A percentile compares a stretch with the other conserved stretches of the same genome.
These are phyloP conservation scores for Baudoinia panamericana DNA, from an alignment of 495 filamentous ascomycete species.

Conservation along the genomic window DNA sequence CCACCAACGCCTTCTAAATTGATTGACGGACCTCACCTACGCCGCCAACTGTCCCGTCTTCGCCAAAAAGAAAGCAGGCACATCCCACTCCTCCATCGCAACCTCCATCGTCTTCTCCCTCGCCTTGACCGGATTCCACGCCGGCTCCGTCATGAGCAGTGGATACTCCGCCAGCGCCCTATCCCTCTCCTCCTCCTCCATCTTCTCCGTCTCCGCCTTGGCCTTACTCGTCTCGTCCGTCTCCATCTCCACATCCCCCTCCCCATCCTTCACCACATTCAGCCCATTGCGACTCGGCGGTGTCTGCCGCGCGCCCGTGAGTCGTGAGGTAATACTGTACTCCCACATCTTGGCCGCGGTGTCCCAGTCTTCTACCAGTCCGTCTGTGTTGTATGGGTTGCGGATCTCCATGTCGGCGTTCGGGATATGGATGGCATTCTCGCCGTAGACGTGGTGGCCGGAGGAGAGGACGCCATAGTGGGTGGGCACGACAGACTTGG, in stretches of 20 bases:
- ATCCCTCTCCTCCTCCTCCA: slow-evolving; percentile 53
- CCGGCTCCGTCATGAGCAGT: slow-evolving; percentile 83
- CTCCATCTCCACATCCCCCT: slow-evolving; percentile 38
- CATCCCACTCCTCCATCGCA: slow-evolving; percentile 89
- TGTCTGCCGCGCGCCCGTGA: slow-evolving; percentile 50
- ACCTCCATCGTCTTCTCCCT: slow-evolving; percentile 88
- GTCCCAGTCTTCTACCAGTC: slow-evolving; percentile 93
- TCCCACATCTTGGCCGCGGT: slow-evolving; percentile 82
- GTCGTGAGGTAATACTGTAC: slow-evolving; percentile 64
- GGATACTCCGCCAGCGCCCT: slow-evolving; percentile 78
- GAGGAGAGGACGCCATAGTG: slow-evolving; percentile 59
- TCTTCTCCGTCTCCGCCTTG: slow-evolving; percentile 51
- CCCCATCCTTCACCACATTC: slow-evolving; percentile 36
- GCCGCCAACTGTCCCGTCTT: slow-evolving; percentile 51
- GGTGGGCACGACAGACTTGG: slow-evolving; percentile 82
- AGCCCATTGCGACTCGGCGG: slow-evolving; percentile 60
- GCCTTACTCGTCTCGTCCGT: too few relatives aligned
- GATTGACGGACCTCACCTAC: slow-evolving; percentile 34
- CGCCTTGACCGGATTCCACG: slow-evolving; percentile 78
- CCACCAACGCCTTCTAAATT: not conserved
- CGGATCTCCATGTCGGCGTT: slow-evolving; percentile 62
- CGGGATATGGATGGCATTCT: slow-evolving; percentile 70
- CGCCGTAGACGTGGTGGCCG: slow-evolving; percentile 60
- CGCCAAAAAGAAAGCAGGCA: slow-evolving; percentile 83
- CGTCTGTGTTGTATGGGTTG: slow-evolving; percentile 83